A percentile compares a stretch with the other conserved stretches of the same genome.
Conservation (phyloP, 306 rosid species). For the Malus orientalis region DNA sequence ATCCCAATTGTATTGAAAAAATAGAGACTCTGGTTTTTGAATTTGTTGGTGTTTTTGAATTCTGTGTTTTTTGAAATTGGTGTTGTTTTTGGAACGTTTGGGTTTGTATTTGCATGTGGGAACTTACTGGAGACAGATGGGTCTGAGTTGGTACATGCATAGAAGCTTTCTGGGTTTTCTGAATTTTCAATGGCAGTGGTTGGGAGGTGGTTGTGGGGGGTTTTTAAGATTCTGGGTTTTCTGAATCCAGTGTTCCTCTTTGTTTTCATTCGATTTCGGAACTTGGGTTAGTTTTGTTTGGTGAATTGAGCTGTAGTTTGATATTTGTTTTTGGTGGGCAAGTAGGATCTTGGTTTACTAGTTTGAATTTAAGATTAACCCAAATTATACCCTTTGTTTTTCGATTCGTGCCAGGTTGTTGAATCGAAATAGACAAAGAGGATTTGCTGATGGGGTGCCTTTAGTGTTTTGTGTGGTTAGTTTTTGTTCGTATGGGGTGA, state of each 20-base stretch:
- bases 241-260: constrained; percentile 11
- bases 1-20: constrained; percentile 10
- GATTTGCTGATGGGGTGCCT: constrained; percentile 25
- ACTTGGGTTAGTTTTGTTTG: constrained; percentile 18
- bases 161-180: constrained; percentile 10
- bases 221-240: constrained; percentile 17
- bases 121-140: constrained; percentile 17
- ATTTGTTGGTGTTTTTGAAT: constrained; percentile 14
- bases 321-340: too few relatives aligned
- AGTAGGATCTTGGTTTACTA: constrained; percentile 1
- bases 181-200: constrained; percentile 9
- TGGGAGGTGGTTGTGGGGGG: constrained; percentile 13
- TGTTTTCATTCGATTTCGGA: constrained; percentile 7
- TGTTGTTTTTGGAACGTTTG: constrained; percentile 7
- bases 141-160: constrained; percentile 24
- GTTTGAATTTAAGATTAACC: constrained; percentile 16
- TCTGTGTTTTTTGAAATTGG: neutral
- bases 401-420: neutral
- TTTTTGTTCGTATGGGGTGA: neutral
- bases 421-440: constrained; percentile 11
- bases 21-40: neutral
- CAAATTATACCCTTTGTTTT: constrained; percentile 14
- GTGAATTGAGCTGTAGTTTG: constrained; percentile 5
- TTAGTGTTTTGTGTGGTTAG: neutral
- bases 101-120: constrained; percentile 22